Evolutionary conservation across 106 monocot species (phyloP), one percentile per base, ranked within the genome.

Genomic region (Dendrobium officinale): DNA sequence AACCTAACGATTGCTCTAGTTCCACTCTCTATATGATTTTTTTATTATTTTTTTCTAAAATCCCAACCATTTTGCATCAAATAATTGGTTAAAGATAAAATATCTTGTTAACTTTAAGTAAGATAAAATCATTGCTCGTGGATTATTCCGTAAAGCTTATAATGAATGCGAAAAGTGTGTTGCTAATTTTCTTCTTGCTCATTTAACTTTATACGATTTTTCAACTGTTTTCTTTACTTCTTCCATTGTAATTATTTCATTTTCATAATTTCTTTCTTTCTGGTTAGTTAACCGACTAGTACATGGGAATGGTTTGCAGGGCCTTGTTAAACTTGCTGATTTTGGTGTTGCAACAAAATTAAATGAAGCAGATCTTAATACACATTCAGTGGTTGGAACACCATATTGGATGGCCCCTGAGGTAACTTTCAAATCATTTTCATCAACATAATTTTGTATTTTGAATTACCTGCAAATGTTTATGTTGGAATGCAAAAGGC

Each of bases 391-490:
- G 58, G 97, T 98, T 87, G 97, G 97, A 79, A 98, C 97, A 42
- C 97, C 97, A 61, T 98, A 98, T 79, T 98, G 97, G 97, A 98
- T 98, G 97, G 97, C 97, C 15, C 97, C 97, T 75, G 97, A 98
- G 91, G 97, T 98, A 77, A 7, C 45, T 19, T 17, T 67, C 29
- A 42, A 67, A 29, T 17, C 43, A 75, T 75, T 44, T 75, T 75
- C 33, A 51, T 72, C 37, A 40, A 13, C 72, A 72, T 40, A 29
- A 29, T 29, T 29, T 68, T 37, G 9, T 70, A 70, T 72, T 72
- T 72, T 72, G 33, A 29, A 72, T 72, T 72, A 72, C 4, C 15
- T 72, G 0, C 72, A 72, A 33, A 27, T 72, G 29, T 72, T 72
- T 4, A 40, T 40, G 72, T 24, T 66, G 15, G 64, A 66, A 51